phyloP scores from a whole-genome alignment of 1,139 yeast species.

The Waltiozyma sp. region DNA sequence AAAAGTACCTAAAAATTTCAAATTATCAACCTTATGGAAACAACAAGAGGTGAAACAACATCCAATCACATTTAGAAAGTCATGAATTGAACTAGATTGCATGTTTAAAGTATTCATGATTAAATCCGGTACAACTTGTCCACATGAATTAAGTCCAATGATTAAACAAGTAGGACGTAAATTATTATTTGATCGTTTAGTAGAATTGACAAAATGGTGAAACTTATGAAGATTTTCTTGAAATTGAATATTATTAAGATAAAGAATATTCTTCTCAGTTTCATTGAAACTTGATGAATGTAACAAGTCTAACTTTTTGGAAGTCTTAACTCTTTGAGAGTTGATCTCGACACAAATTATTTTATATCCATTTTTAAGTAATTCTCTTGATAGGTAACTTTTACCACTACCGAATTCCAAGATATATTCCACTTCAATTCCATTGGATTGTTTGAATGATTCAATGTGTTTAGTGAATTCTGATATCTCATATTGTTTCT shows the following conservation, averaged over 20 bases:
- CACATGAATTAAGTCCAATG: slow-evolving; percentile 9
- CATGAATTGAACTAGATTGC: background rate
- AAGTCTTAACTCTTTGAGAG: background rate
- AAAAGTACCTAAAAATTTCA: slow-evolving; percentile 7
- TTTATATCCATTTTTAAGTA: background rate
- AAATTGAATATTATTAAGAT: slow-evolving; percentile 1
- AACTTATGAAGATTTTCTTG: background rate
- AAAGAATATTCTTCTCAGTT: background rate
- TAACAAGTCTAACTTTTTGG: slow-evolving; percentile 3
- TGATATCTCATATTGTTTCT: slow-evolving; percentile 8
- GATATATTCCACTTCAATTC: slow-evolving; percentile 4
- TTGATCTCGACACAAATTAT: slow-evolving; percentile 6
- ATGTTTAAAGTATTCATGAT: background rate
- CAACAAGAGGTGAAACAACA: slow-evolving; percentile 7
- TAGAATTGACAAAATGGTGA: slow-evolving; percentile 1
- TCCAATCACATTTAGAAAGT: slow-evolving; percentile 1
- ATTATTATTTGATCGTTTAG: slow-evolving; percentile 1
- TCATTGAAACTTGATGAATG: background rate
- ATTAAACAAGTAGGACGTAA: slow-evolving; percentile 3
- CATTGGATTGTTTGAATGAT: background rate
- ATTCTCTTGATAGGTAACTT: slow-evolving; percentile 3
- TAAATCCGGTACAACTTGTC: slow-evolving; percentile 4
- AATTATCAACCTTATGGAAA: slow-evolving; percentile 4
- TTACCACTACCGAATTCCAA: slow-evolving; percentile 10
- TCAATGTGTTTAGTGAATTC: slow-evolving; percentile 3